Base-by-base conservation (phyloP, 2,329 filamentous ascomycete genomes). In the Claviceps pazoutovae region DNA sequence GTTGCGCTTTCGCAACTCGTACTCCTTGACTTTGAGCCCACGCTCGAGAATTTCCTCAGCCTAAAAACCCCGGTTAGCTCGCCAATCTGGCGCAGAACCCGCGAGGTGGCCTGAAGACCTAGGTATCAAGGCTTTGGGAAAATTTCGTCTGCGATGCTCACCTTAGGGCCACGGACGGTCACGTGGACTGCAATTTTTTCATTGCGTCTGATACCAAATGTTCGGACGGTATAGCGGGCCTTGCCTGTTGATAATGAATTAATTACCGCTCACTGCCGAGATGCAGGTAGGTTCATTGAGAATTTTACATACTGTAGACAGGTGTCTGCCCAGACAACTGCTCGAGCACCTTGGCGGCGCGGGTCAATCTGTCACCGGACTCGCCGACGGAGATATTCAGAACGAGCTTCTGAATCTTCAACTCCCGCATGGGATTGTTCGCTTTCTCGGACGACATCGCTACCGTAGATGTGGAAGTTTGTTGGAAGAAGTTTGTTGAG, bases 11-110 rank as follows among this genome's bases (percentile, higher is more conserved):
- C 88, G 86, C 68, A 98, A 82, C 77, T 98, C 93, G 80, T 98
- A 98, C 79, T 98, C 93, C 89, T 98, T 98, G 84, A 98, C 93
- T 86, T 98, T 98, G 73, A 98, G 86, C 73, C 93, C 93, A 83
- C 93, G 91, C 88, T 98, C 93, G 71, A 98, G 86, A 69, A 98
- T 98, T 79, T 98, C 93, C 83, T 98, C 93, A 59, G 93, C 93
- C 86, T 81, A 53, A 5, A 5, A 7, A 11, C 1, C 21, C 19
- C 6, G 56, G 58, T 69, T 61, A 67, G 61, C 36, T 17, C 16
- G 36, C 17, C 5, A 7, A 26, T 36, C 42, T 44, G 30, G 39
- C 19, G 5, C 14, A 9, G 39, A 26, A 3, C 7, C 6, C 13
- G n/a, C 11, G 4, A 34, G 9, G 9, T 34, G 9, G 30, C 9